Base-by-base conservation (phyloP, 768 basidiomycete genomes). In the Flagelloscypha sp. region DNA sequence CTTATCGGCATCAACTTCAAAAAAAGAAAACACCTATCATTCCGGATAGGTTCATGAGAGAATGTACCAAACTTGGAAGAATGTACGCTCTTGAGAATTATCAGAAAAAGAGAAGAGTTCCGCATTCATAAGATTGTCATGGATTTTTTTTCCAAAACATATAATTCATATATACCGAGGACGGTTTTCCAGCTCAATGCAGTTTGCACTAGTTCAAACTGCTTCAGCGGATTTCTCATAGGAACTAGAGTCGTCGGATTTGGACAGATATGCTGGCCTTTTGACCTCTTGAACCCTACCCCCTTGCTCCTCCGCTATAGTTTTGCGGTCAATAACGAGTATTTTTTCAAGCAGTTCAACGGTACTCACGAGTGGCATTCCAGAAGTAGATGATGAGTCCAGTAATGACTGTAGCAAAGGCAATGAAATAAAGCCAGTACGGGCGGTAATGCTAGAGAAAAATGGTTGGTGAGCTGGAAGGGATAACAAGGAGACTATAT, bases 361-460 rank as follows among this genome's bases (percentile, higher is more conserved):
- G 23, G 15, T 3, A 69, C 86, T 49, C 61, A 88, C 86, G 87
- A 23, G 79, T 79, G 6, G 80, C 73, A 54, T 72, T 63, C 86
- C 88, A 92, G 64, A 90, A 90, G 59, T 90, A 92, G 24, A 79
- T 70, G 48, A 92, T 62, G 4, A 92, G 69, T 3, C 88, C 88
- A 9, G 62, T 22, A 28, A 90, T 53, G 41, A 88, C 76, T 10
- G 89, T 64, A 1, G 57, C 67, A 48, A 83, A 92, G 0, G 88
- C 71, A 41, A 79, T 62, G 59, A 92, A 92, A 66, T 92, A 90
- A 11, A 92, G 69, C 86, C 87, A 92, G 64, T 74, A 90, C 3
- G 88, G 88, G 28, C 61, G 56, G 61, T 74, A 89, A 45, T 87
- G 80, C 86, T 89, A 44, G 35, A n/a, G n/a, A n/a, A n/a, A n/a